Conservation (phyloP, 306 rosid genomes). For the Ammopiptanthus mongolicus region DNA sequence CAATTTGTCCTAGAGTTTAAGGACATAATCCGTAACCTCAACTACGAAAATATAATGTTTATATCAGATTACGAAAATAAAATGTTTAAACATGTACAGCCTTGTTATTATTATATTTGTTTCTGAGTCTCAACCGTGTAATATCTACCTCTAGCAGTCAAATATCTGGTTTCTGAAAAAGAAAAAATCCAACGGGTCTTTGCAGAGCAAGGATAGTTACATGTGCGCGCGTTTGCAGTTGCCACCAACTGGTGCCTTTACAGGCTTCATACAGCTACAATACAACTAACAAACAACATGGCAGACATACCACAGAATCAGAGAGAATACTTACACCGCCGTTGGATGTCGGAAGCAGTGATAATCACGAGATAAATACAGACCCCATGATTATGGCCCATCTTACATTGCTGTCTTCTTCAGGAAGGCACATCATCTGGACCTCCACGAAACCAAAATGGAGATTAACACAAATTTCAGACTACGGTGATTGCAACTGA, state of each 20-base stretch:
- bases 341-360: neutral
- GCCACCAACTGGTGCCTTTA: neutral
- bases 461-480: neutral
- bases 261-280: neutral
- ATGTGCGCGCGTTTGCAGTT: neutral
- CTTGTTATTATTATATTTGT: neutral
- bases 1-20: neutral
- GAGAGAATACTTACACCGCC: neutral
- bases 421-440: neutral
- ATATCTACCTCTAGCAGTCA: neutral
- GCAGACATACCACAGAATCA: neutral
- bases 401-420: neutral
- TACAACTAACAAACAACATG: neutral
- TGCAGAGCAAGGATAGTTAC: neutral
- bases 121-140: neutral
- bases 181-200: neutral
- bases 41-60: neutral
- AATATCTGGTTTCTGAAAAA: neutral
- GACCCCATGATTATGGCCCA: neutral
- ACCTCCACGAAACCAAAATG: neutral
- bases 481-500: conserved; percentile 30
- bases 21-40: neutral
- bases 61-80: too few relatives aligned
- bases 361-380: neutral
- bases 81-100: neutral